Conservation (phyloP, 2,329 filamentous ascomycete genomes). For the Xylaria hypoxylon region DNA sequence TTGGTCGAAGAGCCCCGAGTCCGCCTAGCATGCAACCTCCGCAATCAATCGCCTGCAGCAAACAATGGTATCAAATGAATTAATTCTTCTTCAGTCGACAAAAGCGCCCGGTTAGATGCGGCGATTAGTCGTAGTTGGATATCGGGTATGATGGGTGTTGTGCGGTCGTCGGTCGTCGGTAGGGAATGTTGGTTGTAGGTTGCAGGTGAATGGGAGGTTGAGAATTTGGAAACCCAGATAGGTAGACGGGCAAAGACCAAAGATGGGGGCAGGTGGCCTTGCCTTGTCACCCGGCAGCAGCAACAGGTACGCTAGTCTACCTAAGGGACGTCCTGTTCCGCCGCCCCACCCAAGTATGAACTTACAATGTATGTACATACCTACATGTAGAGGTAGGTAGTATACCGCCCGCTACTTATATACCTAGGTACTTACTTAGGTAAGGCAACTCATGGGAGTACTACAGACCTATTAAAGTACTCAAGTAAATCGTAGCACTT, state of each 20-base stretch:
- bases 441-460: not conserved
- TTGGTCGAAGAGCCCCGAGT: constrained; percentile 50
- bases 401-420: too few species aligned
- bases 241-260: constrained; percentile 35
- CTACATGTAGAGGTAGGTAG: too few species aligned
- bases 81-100: constrained; percentile 3
- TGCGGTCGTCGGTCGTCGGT: constrained; percentile 26
- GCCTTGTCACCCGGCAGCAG: constrained; percentile 38
- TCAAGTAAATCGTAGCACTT: not conserved
- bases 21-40: constrained; percentile 51
- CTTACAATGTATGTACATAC: too few species aligned
- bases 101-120: constrained; percentile 17
- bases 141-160: constrained; percentile 7
- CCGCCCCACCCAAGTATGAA: constrained; percentile 24
- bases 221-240: constrained; percentile 38
- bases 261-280: constrained; percentile 40
- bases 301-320: constrained; percentile 1
- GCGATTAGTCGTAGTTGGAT: constrained; percentile 17
- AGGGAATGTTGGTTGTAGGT: constrained; percentile 24
- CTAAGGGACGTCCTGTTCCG: constrained; percentile 29
- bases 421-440: not conserved
- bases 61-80: constrained; percentile 24
- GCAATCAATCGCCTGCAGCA: constrained; percentile 37
- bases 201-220: constrained; percentile 31
- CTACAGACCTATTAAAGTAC: too few species aligned